Conservation (phyloP, 345 rosid genomes). For the Citrus hindsii region DNA sequence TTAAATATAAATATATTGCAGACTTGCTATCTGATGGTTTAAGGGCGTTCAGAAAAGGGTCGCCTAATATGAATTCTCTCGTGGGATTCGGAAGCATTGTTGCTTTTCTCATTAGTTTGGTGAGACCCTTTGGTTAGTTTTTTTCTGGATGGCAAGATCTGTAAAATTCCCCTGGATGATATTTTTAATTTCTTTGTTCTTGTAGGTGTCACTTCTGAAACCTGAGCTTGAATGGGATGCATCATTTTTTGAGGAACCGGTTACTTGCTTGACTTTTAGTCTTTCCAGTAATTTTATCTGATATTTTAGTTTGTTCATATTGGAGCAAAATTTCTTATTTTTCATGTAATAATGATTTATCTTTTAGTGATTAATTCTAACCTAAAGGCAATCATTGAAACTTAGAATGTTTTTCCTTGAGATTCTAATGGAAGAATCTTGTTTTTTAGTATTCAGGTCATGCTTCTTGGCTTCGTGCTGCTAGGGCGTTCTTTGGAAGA, state of each 20-base stretch:
- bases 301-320: not conserved
- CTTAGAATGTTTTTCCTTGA: not conserved
- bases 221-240: slow-evolving; percentile 94
- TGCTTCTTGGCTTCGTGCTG: slow-evolving; percentile 98
- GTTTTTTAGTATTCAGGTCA: slow-evolving; percentile 86
- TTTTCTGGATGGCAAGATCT: not conserved
- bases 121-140: slow-evolving; percentile 28
- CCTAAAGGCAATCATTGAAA: slow-evolving; percentile 2
- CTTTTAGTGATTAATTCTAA: not conserved
- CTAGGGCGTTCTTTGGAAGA: slow-evolving; percentile 96
- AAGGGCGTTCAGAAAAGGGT: slow-evolving; percentile 71
- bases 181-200: slow-evolving; percentile 13
- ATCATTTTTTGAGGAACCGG: slow-evolving; percentile 96
- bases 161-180: not conserved
- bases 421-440: slow-evolving; percentile 44
- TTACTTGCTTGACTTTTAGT: slow-evolving; percentile 49
- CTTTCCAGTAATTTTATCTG: slow-evolving; percentile 13
- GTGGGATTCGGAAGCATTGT: slow-evolving; percentile 88
- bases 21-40: slow-evolving; percentile 82
- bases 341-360: not conserved
- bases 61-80: slow-evolving; percentile 96
- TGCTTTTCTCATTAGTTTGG: slow-evolving; percentile 81
- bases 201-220: slow-evolving; percentile 75
- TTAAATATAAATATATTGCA: slow-evolving; percentile 28
- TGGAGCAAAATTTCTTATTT: not conserved